Base-by-base conservation (phyloP, 2,329 filamentous ascomycete species). In the Trichoderma brevicompactum region DNA sequence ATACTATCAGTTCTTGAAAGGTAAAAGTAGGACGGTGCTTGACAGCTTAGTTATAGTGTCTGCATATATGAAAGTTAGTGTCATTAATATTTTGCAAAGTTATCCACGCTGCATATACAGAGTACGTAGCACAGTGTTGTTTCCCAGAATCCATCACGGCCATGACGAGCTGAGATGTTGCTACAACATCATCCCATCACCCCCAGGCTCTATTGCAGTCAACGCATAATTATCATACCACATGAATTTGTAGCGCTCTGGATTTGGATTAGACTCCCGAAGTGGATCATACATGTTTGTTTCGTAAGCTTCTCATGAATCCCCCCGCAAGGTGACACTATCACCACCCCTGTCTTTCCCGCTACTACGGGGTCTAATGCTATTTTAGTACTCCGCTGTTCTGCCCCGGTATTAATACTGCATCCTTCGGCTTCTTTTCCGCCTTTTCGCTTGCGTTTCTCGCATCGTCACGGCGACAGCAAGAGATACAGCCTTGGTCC, bases 401-500 rank as follows among this genome's bases (percentile, higher is more conserved):
- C 41, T 32, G 13, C 19, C 46, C 23, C 23, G 10, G 7, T 52
- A 61, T 61, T 61, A 52, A 61, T 41, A 61, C 46, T 43, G 7
- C 46, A 52, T 61, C 34, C 36, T 50, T 61, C 58, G 58, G 58
- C 46, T 61, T 61, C 58, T 61, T 61, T 61, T 61, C 58, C 58
- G 58, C 23, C 58, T 34, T 40, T 32, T 52, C n/a, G 41, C 28
- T n/a, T 32, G 19, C 28, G 19, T 23, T 36, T 19, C 36, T 60
- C 36, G 12, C 36, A 41, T 32, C 41, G 40, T 58, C 28, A 15
- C 58, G 38, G 46, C 28, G 46, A 41, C 46, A 34, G 32, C 43
- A 28, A 40, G 8, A 15, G 23, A 23, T 34, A 2, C 50, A 40
- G 50, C 34, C 23, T 28, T 28, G 50, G 13, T 40, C 50, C 10